These are phyloP conservation scores for Geotrichum fermentans DNA, from an alignment of 1,139 yeast species.

Conservation along the genomic window DNA sequence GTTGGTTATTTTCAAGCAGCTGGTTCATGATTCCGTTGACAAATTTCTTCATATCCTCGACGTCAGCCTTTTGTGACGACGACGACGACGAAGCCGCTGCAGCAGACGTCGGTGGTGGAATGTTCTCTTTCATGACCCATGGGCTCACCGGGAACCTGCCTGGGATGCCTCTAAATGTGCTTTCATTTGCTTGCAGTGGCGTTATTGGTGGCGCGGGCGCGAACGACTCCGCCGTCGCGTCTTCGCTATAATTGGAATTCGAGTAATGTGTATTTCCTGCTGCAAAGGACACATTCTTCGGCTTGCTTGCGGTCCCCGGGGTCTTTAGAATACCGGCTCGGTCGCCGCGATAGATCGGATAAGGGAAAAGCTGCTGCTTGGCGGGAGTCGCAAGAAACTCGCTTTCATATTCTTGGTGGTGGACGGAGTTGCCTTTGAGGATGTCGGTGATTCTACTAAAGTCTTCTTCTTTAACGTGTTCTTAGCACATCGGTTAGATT, in stretches of 20 bases:
- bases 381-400: neutral
- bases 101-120: neutral
- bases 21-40: constrained; percentile 7
- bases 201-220: constrained; percentile 3
- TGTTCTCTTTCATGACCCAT: neutral
- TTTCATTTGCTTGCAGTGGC: constrained; percentile 15
- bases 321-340: constrained; percentile 6
- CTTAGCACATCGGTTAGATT: neutral
- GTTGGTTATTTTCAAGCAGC: constrained; percentile 14
- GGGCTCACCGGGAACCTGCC: constrained; percentile 15
- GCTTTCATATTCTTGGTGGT: neutral
- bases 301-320: constrained; percentile 13
- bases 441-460: constrained; percentile 17
- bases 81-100: neutral
- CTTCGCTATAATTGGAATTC: neutral
- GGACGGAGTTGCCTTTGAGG: constrained; percentile 6
- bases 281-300: constrained; percentile 15
- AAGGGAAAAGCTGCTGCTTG: constrained; percentile 2
- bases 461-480: constrained; percentile 14
- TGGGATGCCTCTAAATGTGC: constrained; percentile 16
- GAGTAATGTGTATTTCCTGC: constrained; percentile 11
- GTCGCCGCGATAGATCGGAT: neutral
- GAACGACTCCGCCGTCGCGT: neutral
- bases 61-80: neutral
- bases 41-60: constrained; percentile 4